These are phyloP conservation scores for Colletotrichum siamense DNA, from an alignment of 2,329 filamentous ascomycete species.

Conservation along the genomic window DNA sequence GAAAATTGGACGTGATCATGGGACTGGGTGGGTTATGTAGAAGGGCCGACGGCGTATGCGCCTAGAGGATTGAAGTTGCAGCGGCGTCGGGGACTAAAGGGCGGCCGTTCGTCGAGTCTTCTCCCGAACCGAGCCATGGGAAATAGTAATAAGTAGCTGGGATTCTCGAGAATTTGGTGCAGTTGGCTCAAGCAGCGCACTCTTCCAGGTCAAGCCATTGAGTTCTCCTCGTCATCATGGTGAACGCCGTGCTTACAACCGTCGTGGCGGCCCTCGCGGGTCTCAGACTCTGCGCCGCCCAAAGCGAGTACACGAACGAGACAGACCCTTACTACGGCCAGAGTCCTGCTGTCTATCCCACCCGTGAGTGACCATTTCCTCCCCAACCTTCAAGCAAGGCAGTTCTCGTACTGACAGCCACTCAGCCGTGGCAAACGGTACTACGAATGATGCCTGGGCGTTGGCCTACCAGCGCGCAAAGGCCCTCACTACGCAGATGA, in stretches of 20 bases:
- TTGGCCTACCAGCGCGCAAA: slow-evolving; percentile 64
- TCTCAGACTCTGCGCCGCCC: not conserved
- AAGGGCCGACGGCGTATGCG: not conserved
- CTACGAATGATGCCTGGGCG: slow-evolving; percentile 50
- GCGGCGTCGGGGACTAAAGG: not conserved
- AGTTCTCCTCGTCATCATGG: not conserved
- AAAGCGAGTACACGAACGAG: not conserved
- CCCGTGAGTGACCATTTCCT: slow-evolving; percentile 9
- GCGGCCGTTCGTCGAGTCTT: not conserved
- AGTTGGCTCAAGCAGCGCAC: not conserved
- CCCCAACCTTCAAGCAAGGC: not conserved
- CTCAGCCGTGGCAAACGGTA: not conserved
- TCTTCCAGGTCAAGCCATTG: not conserved
- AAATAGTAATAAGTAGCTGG: not conserved
- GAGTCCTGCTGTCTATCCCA: slow-evolving; percentile 30
- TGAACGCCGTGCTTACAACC: not conserved
- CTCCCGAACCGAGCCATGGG: not conserved
- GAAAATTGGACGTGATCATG: not conserved
- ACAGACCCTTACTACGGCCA: slow-evolving; percentile 4
- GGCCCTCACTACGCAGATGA: slow-evolving; percentile 64
- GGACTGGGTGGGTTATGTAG: not conserved
- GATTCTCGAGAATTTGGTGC: not conserved
- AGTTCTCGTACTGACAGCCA: too few relatives aligned
- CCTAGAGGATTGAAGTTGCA: not conserved
- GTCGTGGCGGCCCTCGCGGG: not conserved